Conservation (phyloP, 176 grass and related monocot species). For the Hordeum marinum region DNA sequence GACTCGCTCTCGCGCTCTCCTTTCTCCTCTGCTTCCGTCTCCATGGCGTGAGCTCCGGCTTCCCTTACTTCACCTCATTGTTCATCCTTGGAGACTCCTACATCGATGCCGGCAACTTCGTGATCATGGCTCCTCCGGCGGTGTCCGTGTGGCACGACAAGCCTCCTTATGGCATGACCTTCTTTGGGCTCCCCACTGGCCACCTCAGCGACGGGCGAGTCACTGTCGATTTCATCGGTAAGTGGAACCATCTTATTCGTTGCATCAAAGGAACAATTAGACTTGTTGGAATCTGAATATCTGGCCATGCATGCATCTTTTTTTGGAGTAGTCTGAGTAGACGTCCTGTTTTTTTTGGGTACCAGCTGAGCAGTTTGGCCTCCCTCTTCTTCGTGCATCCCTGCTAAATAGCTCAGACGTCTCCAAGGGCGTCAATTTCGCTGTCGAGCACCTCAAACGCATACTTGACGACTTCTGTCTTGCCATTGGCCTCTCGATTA, state of each 20-base stretch:
- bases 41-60: background rate
- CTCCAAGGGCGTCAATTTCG: slow-evolving; percentile 37
- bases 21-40: background rate
- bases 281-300: background rate
- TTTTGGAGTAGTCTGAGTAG: background rate
- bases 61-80: slow-evolving; percentile 16
- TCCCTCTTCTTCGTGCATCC: slow-evolving; percentile 34
- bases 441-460: too few relatives aligned
- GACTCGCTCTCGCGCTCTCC: background rate
- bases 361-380: slow-evolving; percentile 31
- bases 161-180: slow-evolving; percentile 43
- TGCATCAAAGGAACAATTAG: background rate
- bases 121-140: background rate
- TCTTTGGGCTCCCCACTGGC: slow-evolving; percentile 34
- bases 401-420: background rate
- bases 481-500: too few relatives aligned
- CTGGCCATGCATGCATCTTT: background rate
- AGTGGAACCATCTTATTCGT: background rate
- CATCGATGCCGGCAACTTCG: slow-evolving; percentile 52
- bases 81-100: slow-evolving; percentile 46
- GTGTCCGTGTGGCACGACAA: slow-evolving; percentile 8
- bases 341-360: background rate
- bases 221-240: slow-evolving; percentile 44
- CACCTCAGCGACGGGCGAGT: slow-evolving; percentile 31
- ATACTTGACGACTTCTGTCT: too few relatives aligned